Evolutionary conservation across 768 basidiomycete genomes (phyloP).

Genomic region (Mycena filopes): DNA sequence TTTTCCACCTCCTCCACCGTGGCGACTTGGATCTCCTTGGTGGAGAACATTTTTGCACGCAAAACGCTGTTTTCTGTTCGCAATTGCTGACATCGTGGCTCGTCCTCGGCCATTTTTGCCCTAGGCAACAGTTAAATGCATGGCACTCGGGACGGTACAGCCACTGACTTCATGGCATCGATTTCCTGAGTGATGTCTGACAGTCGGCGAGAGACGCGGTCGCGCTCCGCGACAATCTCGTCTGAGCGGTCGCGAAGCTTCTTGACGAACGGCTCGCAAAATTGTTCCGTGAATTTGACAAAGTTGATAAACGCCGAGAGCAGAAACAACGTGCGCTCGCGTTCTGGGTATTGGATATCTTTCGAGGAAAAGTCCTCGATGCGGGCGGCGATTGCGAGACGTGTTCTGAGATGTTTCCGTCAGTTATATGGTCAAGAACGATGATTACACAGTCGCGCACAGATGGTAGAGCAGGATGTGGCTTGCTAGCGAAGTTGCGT

Average conservation of each 20-base stretch:
- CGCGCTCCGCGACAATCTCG: slow-evolving; percentile 68
- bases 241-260: slow-evolving; percentile 71
- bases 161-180: slow-evolving; percentile 63
- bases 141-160: background rate
- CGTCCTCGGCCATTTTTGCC: slow-evolving; percentile 71
- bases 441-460: slow-evolving; percentile 48
- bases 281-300: slow-evolving; percentile 87
- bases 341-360: slow-evolving; percentile 79
- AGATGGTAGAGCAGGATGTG: slow-evolving; percentile 79
- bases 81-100: slow-evolving; percentile 72
- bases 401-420: slow-evolving; percentile 53
- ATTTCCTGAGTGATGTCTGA: slow-evolving; percentile 63
- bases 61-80: slow-evolving; percentile 69
- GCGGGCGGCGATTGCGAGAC: slow-evolving; percentile 78
- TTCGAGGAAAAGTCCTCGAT: slow-evolving; percentile 81
- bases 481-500: slow-evolving; percentile 64
- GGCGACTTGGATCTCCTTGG: slow-evolving; percentile 70
- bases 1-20: slow-evolving; percentile 74
- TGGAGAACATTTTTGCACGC: slow-evolving; percentile 72
- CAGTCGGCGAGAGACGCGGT: slow-evolving; percentile 61
- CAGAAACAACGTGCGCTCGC: slow-evolving; percentile 76
- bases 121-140: slow-evolving; percentile 46
- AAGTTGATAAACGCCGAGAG: slow-evolving; percentile 95
- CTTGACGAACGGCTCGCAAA: slow-evolving; percentile 67
- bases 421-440: background rate